A percentile compares a stretch with the other conserved stretches of the same genome.
Conservation (phyloP, 2,329 filamentous ascomycete genomes). For the Diaporthe caulivora region DNA sequence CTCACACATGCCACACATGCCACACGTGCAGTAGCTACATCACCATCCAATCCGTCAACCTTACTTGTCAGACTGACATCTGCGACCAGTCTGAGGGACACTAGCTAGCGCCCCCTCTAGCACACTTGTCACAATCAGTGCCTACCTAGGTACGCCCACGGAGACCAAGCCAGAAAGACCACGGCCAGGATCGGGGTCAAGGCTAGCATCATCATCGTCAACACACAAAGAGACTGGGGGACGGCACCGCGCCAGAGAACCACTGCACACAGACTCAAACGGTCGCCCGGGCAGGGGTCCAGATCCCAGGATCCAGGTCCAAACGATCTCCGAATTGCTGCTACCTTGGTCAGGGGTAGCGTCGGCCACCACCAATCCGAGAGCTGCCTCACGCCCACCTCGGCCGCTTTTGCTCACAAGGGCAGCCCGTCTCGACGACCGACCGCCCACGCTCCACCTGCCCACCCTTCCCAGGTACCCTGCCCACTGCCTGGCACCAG, state of each 20-base stretch:
- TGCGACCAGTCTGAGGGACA: conserved; percentile 29
- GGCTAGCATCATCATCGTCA: background rate
- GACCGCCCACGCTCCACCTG: conserved; percentile 27
- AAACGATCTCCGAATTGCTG: conserved; percentile 31
- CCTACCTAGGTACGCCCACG: background rate
- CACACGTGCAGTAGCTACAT: background rate
- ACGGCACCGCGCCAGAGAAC: conserved; percentile 15
- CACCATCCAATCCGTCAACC: background rate
- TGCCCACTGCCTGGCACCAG: conserved; percentile 9
- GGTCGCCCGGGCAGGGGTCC: conserved; percentile 31
- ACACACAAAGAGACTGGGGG: background rate
- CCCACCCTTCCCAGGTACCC: background rate
- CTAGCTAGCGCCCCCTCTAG: conserved; percentile 28
- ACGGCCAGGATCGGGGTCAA: background rate
- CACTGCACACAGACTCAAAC: conserved; percentile 32
- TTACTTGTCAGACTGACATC: conserved; percentile 26
- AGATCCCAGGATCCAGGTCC: conserved; percentile 25
- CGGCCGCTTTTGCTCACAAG: conserved; percentile 30
- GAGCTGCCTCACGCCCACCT: conserved; percentile 24
- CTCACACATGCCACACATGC: background rate
- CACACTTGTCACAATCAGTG: conserved; percentile 17
- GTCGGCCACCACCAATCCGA: conserved; percentile 33
- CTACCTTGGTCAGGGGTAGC: conserved; percentile 33
- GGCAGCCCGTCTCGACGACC: conserved; percentile 27
- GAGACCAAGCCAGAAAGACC: conserved; percentile 4